Conservation (phyloP, 768 basidiomycete genomes). For the Russula lepida region DNA sequence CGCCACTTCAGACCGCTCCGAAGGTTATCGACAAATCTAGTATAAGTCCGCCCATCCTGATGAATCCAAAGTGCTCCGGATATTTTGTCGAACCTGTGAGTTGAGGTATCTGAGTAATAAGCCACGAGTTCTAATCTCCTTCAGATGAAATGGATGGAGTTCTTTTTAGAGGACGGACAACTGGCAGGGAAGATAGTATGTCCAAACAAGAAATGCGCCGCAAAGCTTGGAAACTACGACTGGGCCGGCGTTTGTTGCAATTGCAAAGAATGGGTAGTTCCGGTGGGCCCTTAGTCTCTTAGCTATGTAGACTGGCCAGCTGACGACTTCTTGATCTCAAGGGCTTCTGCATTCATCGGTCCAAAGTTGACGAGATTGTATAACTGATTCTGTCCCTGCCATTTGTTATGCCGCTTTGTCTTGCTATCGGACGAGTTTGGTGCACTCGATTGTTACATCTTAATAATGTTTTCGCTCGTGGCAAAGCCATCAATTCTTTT, state of each 20-base stretch:
- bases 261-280: slow-evolving; percentile 88
- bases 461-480: neutral
- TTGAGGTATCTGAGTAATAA: slow-evolving; percentile 13
- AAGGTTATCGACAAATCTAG: slow-evolving; percentile 17
- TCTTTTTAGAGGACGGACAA: slow-evolving; percentile 62
- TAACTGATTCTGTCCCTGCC: slow-evolving; percentile 12
- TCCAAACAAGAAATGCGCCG: slow-evolving; percentile 83
- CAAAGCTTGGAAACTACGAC: slow-evolving; percentile 92
- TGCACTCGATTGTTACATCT: neutral
- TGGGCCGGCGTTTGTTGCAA: slow-evolving; percentile 94
- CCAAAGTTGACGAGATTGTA: slow-evolving; percentile 47
- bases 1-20: slow-evolving; percentile 15
- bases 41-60: slow-evolving; percentile 55
- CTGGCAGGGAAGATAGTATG: slow-evolving; percentile 86
- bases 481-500: neutral
- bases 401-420: neutral
- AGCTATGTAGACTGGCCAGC: neutral
- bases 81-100: slow-evolving; percentile 95
- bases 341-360: slow-evolving; percentile 48
- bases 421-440: neutral
- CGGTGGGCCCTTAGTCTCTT: slow-evolving; percentile 42
- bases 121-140: neutral
- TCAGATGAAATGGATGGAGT: slow-evolving; percentile 94
- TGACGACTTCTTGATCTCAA: slow-evolving; percentile 20
- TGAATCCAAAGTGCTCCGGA: slow-evolving; percentile 83